Percentiles rank a stretch among this genome's conserved stretches.
Conservation (phyloP, 345 rosid species). For the thale cress (Arabidopsis thaliana) region TAIR10.1 NC_003076.8:6725501-6726000, state of each 20-base stretch:
- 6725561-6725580: background rate
- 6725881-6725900: slow-evolving; percentile 28
- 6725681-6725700: slow-evolving; percentile 76
- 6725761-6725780: slow-evolving; percentile 58
- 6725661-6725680: slow-evolving; percentile 67
- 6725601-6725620: background rate
- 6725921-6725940: background rate
- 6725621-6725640: background rate
- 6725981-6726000: background rate
- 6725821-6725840: slow-evolving; percentile 37
- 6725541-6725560: background rate
- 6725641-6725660: slow-evolving; percentile 60
- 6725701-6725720: slow-evolving; percentile 59
- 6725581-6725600: background rate
- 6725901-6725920: slow-evolving; percentile 13
- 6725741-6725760: slow-evolving; percentile 56
- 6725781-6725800: slow-evolving; percentile 54
- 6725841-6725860: slow-evolving; percentile 31
- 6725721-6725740: slow-evolving; percentile 51
- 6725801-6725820: slow-evolving; percentile 48
- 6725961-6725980: slow-evolving; percentile 19
- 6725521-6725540: slow-evolving; percentile 52
- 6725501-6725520: slow-evolving; percentile 72
- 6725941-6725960: slow-evolving; percentile 38
- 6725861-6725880: slow-evolving; percentile 44